Evolutionary conservation across 2,329 filamentous ascomycete species (phyloP).

Genomic region (Xylariaceae sp.): DNA sequence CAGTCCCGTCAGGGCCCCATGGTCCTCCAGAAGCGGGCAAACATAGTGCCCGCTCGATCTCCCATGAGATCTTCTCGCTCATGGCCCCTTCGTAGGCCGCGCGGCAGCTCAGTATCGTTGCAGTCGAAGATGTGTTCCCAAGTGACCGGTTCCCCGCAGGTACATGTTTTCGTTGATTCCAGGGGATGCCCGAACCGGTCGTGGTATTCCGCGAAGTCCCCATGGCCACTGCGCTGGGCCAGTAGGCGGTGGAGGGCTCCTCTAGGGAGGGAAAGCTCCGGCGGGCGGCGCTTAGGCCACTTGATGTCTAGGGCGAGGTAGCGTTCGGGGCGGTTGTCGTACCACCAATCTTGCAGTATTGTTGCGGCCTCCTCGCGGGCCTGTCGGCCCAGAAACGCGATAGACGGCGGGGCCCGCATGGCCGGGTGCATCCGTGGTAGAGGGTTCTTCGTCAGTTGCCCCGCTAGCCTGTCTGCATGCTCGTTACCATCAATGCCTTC

Average conservation of each 20-base stretch:
- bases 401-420: neutral
- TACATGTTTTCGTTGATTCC: neutral
- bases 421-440: neutral
- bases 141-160: neutral
- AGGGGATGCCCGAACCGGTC: neutral
- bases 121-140: neutral
- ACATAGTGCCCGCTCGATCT: too few relatives aligned
- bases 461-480: neutral
- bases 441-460: neutral
- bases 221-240: neutral
- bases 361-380: neutral
- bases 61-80: too few relatives aligned
- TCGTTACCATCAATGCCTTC: neutral
- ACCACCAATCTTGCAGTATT: neutral
- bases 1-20: too few relatives aligned
- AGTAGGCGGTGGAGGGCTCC: neutral
- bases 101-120: neutral
- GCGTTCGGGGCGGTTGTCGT: rapidly evolving
- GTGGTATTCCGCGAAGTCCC: neutral
- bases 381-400: neutral
- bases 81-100: too few relatives aligned
- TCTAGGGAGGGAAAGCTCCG: neutral
- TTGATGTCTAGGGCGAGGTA: neutral
- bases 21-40: too few relatives aligned
- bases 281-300: neutral